phyloP scores from a whole-genome alignment of 305 asterid genomes.

The Fraxinus sp. region DNA sequence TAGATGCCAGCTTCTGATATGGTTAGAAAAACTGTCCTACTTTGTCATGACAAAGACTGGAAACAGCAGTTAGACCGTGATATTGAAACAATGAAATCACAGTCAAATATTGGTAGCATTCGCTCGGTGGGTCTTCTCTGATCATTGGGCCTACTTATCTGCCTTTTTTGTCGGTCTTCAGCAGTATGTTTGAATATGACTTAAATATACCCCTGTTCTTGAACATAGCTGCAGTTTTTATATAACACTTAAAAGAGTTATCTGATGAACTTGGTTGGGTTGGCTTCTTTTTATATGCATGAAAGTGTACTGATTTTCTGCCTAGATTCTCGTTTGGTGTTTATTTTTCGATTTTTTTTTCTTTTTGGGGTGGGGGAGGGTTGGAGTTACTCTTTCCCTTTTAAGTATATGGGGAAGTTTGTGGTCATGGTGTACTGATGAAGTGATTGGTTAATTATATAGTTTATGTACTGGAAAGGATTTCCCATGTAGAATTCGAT shows the following conservation, averaged over 20 bases:
- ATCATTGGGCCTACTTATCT: background rate
- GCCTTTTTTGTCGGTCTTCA: background rate
- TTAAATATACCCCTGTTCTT: background rate
- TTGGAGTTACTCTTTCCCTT: background rate
- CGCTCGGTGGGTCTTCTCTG: slow-evolving; percentile 51
- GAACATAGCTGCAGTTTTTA: background rate
- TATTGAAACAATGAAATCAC: slow-evolving; percentile 73
- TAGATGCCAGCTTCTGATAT: slow-evolving; percentile 13
- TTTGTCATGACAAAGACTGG: too few species aligned
- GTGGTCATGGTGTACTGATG: slow-evolving; percentile 7
- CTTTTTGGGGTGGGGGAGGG: background rate
- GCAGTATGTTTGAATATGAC: background rate
- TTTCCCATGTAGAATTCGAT: background rate
- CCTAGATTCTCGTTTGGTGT: background rate
- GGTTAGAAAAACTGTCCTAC: too few species aligned
- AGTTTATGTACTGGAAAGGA: background rate
- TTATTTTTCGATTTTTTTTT: background rate
- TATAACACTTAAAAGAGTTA: background rate
- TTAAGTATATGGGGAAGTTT: background rate
- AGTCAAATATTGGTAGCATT: slow-evolving; percentile 67
- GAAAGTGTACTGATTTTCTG: background rate
- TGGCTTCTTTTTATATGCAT: background rate
- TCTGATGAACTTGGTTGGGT: background rate
- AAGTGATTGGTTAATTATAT: slow-evolving; percentile 2
- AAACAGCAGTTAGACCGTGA: slow-evolving; percentile 82